phyloP scores from a whole-genome alignment of 148 eudicot genomes.

The Linanthus parryae region DNA sequence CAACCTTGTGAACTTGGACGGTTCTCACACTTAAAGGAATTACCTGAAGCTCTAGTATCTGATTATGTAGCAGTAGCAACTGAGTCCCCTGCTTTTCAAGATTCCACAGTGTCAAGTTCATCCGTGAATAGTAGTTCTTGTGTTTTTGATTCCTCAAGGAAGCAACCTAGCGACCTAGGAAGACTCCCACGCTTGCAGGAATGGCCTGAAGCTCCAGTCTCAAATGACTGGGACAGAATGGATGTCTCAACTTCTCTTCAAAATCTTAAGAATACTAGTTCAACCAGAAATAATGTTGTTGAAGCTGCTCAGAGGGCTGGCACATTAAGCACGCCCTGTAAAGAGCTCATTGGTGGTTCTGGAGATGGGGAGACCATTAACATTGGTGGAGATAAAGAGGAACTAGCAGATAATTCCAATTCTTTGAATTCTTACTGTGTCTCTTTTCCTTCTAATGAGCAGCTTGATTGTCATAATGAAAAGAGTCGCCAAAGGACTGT shows the following conservation, averaged over 20 bases:
- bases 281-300: slow-evolving; percentile 13
- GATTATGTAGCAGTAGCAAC: no score
- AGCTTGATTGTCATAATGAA: not conserved
- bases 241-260: slow-evolving; percentile 11
- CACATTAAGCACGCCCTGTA: slow-evolving; percentile 3
- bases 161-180: slow-evolving; percentile 22
- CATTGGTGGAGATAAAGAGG: not conserved
- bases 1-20: slow-evolving; percentile 22
- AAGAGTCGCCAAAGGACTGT: no score
- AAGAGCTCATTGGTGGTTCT: not conserved
- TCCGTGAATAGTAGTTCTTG: no score
- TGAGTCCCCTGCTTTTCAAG: not conserved
- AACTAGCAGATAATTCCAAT: not conserved
- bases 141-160: no score
- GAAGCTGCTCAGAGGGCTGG: slow-evolving; percentile 7
- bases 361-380: not conserved
- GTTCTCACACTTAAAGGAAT: slow-evolving; percentile 14
- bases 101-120: no score
- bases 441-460: not conserved
- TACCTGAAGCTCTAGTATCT: slow-evolving; percentile 13
- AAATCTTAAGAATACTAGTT: slow-evolving; percentile 9
- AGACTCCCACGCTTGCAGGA: slow-evolving; percentile 16
- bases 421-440: not conserved
- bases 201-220: slow-evolving; percentile 13
- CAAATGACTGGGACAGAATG: slow-evolving; percentile 11